These are phyloP conservation scores for Friedmanniomyces simplex DNA, from an alignment of 495 filamentous ascomycete species.

Conservation along the genomic window DNA sequence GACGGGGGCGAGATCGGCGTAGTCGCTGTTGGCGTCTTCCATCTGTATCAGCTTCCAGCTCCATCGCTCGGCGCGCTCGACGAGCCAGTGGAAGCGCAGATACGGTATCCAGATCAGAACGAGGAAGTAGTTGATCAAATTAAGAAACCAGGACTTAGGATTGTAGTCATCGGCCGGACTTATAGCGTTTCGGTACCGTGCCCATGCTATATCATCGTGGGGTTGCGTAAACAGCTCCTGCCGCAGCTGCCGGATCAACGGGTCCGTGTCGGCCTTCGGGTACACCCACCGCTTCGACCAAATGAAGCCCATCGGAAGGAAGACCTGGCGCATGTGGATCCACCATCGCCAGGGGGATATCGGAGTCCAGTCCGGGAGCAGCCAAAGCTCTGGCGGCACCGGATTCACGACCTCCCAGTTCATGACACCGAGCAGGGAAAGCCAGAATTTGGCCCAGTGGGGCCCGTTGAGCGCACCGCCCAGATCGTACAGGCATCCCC, in stretches of 20 bases:
- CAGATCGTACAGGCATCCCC: constrained; percentile 69
- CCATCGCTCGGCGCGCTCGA: constrained; percentile 61
- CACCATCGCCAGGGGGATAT: constrained; percentile 96
- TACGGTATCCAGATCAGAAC: constrained; percentile 70
- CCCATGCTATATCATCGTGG: constrained; percentile 68
- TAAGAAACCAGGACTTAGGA: constrained; percentile 77
- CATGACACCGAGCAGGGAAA: constrained; percentile 71
- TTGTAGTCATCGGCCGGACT: constrained; percentile 77
- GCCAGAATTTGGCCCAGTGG: constrained; percentile 94
- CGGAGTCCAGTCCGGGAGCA: constrained; percentile 91
- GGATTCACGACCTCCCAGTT: constrained; percentile 92
- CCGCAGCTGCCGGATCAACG: constrained; percentile 59
- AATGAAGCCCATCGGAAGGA: constrained; percentile 81
- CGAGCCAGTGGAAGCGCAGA: constrained; percentile 48
- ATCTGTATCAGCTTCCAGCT: constrained; percentile 66
- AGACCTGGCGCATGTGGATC: constrained; percentile 93
- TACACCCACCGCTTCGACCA: constrained; percentile 69
- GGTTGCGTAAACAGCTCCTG: constrained; percentile 77
- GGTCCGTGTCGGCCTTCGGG: constrained; percentile 38
- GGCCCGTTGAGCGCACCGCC: constrained; percentile 77
- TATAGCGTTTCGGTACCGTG: constrained; percentile 71
- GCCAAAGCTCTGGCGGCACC: constrained; percentile 85
- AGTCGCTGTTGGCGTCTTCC: constrained; percentile 87
- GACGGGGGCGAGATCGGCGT: constrained; percentile 76
- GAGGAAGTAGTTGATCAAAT: constrained; percentile 61